Percentiles rank a stretch among this genome's conserved stretches.
Evolutionary conservation across 306 rosid genomes (phyloP).

Genomic region (Leucaena leucocephala): DNA sequence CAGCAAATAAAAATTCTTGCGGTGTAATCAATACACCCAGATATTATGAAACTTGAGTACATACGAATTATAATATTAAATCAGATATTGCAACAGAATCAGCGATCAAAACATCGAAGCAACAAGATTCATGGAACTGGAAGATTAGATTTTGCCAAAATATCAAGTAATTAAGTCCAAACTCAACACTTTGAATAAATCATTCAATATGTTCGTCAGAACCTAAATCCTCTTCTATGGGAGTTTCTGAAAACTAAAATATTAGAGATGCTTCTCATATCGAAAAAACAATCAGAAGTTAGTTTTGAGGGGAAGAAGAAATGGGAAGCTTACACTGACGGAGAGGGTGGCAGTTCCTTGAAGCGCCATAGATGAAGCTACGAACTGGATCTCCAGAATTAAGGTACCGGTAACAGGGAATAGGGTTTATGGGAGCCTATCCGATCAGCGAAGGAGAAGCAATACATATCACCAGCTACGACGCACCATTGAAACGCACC

Average conservation of each 20-base stretch:
- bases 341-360: constrained; percentile 39
- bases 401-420: neutral
- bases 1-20: neutral
- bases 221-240: neutral
- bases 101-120: neutral
- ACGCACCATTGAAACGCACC: no score
- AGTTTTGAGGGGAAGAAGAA: neutral
- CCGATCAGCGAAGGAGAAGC: no score
- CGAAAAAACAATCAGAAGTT: neutral
- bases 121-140: neutral
- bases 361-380: constrained; percentile 41
- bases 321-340: constrained; percentile 39
- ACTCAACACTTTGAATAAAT: neutral
- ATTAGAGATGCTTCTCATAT: neutral
- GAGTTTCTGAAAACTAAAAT: neutral
- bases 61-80: neutral
- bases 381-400: constrained; percentile 9
- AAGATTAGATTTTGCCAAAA: constrained; percentile 13
- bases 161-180: constrained; percentile 17
- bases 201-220: neutral
- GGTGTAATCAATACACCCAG: neutral
- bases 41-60: neutral
- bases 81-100: constrained; percentile 17
- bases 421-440: no score
- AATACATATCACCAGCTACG: no score